Percentiles rank a stretch among this genome's conserved stretches.
Conservation (phyloP, 345 rosid genomes). For the Abelmoschus esculentus region DNA sequence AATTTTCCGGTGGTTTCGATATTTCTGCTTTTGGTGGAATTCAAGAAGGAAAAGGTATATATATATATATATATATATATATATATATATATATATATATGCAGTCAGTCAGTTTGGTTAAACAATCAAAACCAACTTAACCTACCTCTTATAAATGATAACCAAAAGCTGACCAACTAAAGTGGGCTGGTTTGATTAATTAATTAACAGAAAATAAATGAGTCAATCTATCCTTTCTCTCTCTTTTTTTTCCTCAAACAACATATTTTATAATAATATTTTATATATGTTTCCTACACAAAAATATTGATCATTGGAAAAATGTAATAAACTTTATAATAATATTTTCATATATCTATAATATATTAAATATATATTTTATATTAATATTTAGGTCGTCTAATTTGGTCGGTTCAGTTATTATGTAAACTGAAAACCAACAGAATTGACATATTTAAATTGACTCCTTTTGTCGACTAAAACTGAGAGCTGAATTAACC, state of each 20-base stretch:
- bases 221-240: not conserved
- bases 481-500: not conserved
- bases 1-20: constrained; percentile 96
- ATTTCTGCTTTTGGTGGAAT: constrained; percentile 62
- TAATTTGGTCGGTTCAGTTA: not conserved
- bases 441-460: not conserved
- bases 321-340: not conserved
- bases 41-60: constrained; percentile 50
- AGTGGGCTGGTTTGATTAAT: not conserved
- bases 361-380: not conserved
- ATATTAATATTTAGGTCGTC: not conserved
- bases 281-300: not conserved
- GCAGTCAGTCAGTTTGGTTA: not conserved
- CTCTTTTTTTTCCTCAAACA: too few relatives aligned
- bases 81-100: constrained; percentile 7
- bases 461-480: not conserved
- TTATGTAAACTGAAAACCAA: not conserved
- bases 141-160: not conserved
- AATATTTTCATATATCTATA: not conserved
- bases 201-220: not conserved
- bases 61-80: not conserved
- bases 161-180: not conserved
- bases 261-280: too few relatives aligned
- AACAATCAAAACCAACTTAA: not conserved
- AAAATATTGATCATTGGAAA: not conserved